Base-by-base conservation (phyloP, 78 protist species). In the Dictyostelium capitatum region DNA sequence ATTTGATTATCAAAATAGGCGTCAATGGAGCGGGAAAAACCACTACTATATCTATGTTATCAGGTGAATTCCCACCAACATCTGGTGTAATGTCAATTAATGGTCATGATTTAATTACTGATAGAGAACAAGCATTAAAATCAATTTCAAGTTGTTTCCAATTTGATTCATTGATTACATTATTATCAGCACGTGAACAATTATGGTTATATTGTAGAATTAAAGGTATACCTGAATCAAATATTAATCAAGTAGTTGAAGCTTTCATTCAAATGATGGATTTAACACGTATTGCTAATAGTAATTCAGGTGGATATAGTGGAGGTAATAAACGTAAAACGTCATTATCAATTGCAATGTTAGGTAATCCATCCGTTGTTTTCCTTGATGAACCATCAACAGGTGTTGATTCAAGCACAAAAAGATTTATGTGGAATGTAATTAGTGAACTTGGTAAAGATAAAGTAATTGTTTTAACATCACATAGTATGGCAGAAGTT, bases 11-110 rank as follows among this genome's bases (percentile, higher is more conserved):
- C n/a, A n/a, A n/a, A n/a, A n/a, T 59, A 23, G 81, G 81, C 25
- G 95, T 97, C 41, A 98, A 98, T 74, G 99, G 99, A 32, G 98
- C 98, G 0, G 99, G 99, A 41, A 98, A 98, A 83, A 96, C 98
- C 7, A 98, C 98, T 3, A 91, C 98, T 12, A 54, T 98, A 2
- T 30, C 82, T 10, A 95, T 99, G 95, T 69, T 99, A n/a, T 90
- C 98, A 0, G 99, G 99, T 47, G 92, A 95, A 64, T 10, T 56
- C 20, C 32, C 80, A 28, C 97, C 99, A 0, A 64, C 98, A 0
- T 10, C 87, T 12, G 99, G 99, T 41, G 46, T 6, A 28, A 97
- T 96, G 12, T 14, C 32, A 28, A 89, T 98, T 74, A 69, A 79
- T 82, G 98, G 98, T 32, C 46, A 11, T 79, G 75, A 62, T 48